These are phyloP conservation scores for Amauroascus verrucosus DNA, from an alignment of 2,329 filamentous ascomycete genomes.

Conservation along the genomic window DNA sequence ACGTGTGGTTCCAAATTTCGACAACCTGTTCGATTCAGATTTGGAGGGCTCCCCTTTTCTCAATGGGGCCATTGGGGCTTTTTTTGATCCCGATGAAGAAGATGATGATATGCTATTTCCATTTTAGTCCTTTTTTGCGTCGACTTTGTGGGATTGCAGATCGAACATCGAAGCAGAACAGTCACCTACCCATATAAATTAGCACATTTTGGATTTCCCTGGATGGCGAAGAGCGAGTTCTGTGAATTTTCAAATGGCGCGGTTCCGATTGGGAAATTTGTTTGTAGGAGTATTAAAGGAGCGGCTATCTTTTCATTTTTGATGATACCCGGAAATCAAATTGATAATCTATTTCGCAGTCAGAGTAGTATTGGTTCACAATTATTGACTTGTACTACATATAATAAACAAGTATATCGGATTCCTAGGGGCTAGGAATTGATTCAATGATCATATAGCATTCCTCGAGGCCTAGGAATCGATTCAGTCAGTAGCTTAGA, in stretches of 20 bases:
- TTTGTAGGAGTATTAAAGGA: background rate
- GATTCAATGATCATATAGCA: no score
- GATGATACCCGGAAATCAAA: background rate
- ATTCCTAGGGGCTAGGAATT: no score
- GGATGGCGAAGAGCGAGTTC: background rate
- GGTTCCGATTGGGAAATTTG: no score
- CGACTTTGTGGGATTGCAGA: background rate
- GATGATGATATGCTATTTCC: no score
- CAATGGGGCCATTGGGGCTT: no score
- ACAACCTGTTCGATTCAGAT: background rate
- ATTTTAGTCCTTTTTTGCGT: background rate
- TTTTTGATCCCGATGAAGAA: background rate
- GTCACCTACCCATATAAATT: background rate
- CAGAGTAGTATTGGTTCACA: no score
- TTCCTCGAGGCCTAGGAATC: no score
- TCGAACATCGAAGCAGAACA: background rate
- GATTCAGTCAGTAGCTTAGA: no score
- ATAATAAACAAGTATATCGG: no score
- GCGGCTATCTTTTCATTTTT: background rate
- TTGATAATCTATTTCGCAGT: background rate
- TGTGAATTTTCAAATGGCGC: background rate
- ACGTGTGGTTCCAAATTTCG: no score
- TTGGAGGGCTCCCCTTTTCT: background rate
- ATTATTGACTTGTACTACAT: no score
- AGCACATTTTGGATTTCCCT: background rate